Evolutionary conservation across 345 rosid genomes (phyloP), one percentile per base, ranked within the genome.

Genomic region (Cardamine chenopodiifolia): DNA sequence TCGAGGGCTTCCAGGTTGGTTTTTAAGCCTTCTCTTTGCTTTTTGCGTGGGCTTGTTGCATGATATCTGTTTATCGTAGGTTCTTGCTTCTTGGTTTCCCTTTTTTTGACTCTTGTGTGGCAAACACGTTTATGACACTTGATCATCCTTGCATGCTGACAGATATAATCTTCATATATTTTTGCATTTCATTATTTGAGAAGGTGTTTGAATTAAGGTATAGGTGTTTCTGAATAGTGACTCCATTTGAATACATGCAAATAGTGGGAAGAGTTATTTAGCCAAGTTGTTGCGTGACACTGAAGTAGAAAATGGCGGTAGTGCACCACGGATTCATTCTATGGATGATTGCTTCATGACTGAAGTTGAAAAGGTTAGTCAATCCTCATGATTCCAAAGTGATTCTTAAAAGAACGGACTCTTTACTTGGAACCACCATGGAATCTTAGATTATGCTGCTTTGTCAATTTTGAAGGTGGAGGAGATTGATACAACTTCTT

Each of bases 271-370:
- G 84, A 94, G 96, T 84, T 94, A 94, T 84, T 70, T 88, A 57
- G 98, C 97, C 20, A 94, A 90, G 87, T 82, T 87, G 86, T 76
- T 94, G 79, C 96, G 97, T 50, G 98, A 86, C 73, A 82, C 87
- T 26, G 97, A 91, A 81, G 90, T 94, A 74, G 95, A 90, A 83
- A 85, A 86, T 85, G 97, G 97, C 3, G 87, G 97, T 56, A 81
- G 74, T 79, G 88, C 88, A 54, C 98, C 98, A n/a, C 82, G 98
- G 58, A 94, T 94, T 79, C 97, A 91, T 81, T 90, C 97, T 47
- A 94, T 94, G 87, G 98, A 94, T 78, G 98, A 94, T 66, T 94
- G 90, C 86, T 94, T 91, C 84, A 89, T 94, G 97, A 86, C 98
- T 8, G 98, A 94, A 83, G 90, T 94, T 73, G 98, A 91, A 67